Conservation (phyloP, 1,284 basidiomycete genomes). For the Microbotryomycetes sp. region DNA sequence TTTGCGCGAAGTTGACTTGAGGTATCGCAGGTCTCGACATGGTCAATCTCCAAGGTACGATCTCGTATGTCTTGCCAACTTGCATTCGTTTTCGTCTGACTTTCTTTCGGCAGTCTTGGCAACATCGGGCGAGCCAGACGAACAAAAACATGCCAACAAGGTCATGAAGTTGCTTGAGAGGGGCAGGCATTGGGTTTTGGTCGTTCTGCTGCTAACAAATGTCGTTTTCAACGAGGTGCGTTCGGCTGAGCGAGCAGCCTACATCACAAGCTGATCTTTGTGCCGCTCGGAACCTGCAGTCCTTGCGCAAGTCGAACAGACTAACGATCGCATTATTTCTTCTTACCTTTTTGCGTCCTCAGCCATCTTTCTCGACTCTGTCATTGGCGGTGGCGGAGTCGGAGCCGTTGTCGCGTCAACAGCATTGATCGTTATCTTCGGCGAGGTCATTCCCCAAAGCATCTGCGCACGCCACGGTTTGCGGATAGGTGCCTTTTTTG, state of each 20-base stretch:
- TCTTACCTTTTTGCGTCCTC: slow-evolving; percentile 36
- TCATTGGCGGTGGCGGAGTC: slow-evolving; percentile 53
- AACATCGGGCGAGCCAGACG: slow-evolving; percentile 16
- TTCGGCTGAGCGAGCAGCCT: slow-evolving; percentile 38
- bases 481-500: slow-evolving; percentile 83
- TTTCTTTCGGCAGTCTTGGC: slow-evolving; percentile 19
- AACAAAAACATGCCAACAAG: slow-evolving; percentile 38
- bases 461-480: slow-evolving; percentile 87
- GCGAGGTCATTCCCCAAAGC: slow-evolving; percentile 24
- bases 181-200: slow-evolving; percentile 39
- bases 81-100: slow-evolving; percentile 54
- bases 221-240: slow-evolving; percentile 46
- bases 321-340: slow-evolving; percentile 9
- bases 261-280: background rate
- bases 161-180: slow-evolving; percentile 42
- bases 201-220: slow-evolving; percentile 42
- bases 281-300: slow-evolving; percentile 5
- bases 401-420: slow-evolving; percentile 25
- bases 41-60: slow-evolving; percentile 57
- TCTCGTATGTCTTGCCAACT: too few relatives aligned
- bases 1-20: too few relatives aligned
- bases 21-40: slow-evolving; percentile 68
- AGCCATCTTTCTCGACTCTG: slow-evolving; percentile 78
- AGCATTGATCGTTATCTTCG: slow-evolving; percentile 49
- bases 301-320: background rate